Evolutionary conservation across 495 filamentous ascomycete genomes (phyloP).

Genomic region (Neurospora intermedia): DNA sequence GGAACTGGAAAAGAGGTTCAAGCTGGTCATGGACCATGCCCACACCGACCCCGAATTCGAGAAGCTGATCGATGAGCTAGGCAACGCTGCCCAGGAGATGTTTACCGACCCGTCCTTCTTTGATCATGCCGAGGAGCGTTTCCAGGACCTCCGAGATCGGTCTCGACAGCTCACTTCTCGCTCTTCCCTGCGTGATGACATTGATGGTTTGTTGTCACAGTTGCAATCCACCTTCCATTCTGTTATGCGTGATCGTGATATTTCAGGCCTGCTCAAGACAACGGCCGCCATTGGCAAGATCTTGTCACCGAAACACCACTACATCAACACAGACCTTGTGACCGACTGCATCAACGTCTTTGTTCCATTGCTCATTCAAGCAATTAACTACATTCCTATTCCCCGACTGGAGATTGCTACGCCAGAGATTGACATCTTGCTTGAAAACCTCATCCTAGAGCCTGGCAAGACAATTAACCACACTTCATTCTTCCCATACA

Average conservation of each 20-base stretch:
- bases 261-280: conserved; percentile 56
- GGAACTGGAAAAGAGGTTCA: conserved; percentile 51
- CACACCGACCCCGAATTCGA: conserved; percentile 79
- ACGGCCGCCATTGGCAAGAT: conserved; percentile 53
- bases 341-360: conserved; percentile 66
- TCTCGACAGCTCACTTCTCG: conserved; percentile 51
- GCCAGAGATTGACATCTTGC: conserved; percentile 70
- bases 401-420: conserved; percentile 75
- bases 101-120: conserved; percentile 82
- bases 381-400: conserved; percentile 78
- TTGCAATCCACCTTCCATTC: conserved; percentile 54
- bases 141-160: conserved; percentile 59
- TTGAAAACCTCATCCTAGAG: conserved; percentile 87
- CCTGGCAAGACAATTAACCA: conserved; percentile 76
- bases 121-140: conserved; percentile 55
- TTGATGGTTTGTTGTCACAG: conserved; percentile 64
- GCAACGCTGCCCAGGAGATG: conserved; percentile 63
- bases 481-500: conserved; percentile 81
- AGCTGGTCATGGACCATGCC: conserved; percentile 61
- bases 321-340: conserved; percentile 58
- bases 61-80: conserved; percentile 57
- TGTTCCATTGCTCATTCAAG: conserved; percentile 63
- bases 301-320: conserved; percentile 44
- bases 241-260: conserved; percentile 56
- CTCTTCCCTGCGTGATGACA: conserved; percentile 56